phyloP scores from a whole-genome alignment of 257 asterid genomes.

The Solanum pennellii region DNA sequence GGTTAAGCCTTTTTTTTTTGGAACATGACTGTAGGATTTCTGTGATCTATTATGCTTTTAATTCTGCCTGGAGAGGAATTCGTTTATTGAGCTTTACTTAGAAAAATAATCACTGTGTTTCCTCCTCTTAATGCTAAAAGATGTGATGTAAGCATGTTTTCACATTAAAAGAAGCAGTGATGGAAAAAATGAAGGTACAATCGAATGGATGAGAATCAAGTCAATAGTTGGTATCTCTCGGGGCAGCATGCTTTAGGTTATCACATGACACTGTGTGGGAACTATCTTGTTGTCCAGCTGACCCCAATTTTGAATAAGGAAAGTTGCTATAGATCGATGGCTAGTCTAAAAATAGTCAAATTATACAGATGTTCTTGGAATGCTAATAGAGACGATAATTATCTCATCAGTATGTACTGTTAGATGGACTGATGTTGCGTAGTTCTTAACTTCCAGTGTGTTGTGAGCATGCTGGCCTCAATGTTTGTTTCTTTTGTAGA shows the following conservation, averaged over 20 bases:
- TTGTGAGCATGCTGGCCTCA: background rate
- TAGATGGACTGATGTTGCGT: background rate
- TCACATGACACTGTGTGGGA: background rate
- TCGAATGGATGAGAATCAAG: background rate
- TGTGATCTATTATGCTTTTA: background rate
- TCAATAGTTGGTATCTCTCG: background rate
- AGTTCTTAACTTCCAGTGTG: background rate
- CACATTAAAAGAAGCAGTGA: background rate
- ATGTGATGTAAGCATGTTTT: background rate
- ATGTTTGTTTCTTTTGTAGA: slow-evolving; percentile 40
- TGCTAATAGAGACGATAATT: background rate
- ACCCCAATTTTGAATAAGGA: background rate
- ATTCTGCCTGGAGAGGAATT: background rate
- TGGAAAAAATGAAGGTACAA: background rate
- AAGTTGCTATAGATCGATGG: background rate
- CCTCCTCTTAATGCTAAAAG: background rate
- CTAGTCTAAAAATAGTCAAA: background rate
- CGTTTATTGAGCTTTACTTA: background rate
- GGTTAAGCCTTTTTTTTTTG: background rate
- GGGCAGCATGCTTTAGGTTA: background rate
- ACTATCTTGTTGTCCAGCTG: background rate
- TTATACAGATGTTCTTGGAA: background rate
- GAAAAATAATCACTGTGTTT: background rate
- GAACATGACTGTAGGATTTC: background rate
- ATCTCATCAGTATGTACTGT: background rate